These are phyloP conservation scores for Mucor mucedo DNA, from an alignment of 371 early-diverging fungal genomes.

Conservation along the genomic window DNA sequence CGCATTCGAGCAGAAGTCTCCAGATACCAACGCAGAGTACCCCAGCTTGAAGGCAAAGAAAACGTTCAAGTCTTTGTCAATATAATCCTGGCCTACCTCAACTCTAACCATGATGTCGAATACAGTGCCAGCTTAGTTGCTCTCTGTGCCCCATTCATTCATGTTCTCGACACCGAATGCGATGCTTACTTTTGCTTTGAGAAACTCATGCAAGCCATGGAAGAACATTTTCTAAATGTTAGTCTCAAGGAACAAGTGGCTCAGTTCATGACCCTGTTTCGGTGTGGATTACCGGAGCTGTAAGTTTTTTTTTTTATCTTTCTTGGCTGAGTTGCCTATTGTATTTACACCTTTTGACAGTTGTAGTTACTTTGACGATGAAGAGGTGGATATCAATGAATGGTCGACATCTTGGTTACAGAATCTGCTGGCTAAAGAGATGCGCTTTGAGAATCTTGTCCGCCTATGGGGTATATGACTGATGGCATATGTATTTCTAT, in stretches of 20 bases:
- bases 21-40: slow-evolving; percentile 71
- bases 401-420: slow-evolving; percentile 92
- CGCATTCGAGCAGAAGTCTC: slow-evolving; percentile 86
- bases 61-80: slow-evolving; percentile 70
- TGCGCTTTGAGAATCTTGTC: slow-evolving; percentile 78
- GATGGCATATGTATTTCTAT: no score
- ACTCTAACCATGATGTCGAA: slow-evolving; percentile 76
- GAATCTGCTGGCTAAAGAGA: slow-evolving; percentile 78
- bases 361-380: slow-evolving; percentile 91
- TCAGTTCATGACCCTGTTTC: slow-evolving; percentile 82
- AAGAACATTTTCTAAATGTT: slow-evolving; percentile 62
- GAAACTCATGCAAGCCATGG: slow-evolving; percentile 68
- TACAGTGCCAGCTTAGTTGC: slow-evolving; percentile 80
- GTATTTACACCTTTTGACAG: neutral
- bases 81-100: slow-evolving; percentile 83
- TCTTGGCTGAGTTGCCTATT: neutral
- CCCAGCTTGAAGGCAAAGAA: slow-evolving; percentile 36
- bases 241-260: slow-evolving; percentile 74
- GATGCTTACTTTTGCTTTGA: slow-evolving; percentile 88
- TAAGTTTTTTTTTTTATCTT: slow-evolving; percentile 18
- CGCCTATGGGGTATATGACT: slow-evolving; percentile 75
- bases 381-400: slow-evolving; percentile 90
- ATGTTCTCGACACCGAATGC: slow-evolving; percentile 71
- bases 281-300: slow-evolving; percentile 75
- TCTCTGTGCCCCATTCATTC: slow-evolving; percentile 87